Conservation (phyloP, 2,329 filamentous ascomycete genomes). For the Monosporascus ibericus region DNA sequence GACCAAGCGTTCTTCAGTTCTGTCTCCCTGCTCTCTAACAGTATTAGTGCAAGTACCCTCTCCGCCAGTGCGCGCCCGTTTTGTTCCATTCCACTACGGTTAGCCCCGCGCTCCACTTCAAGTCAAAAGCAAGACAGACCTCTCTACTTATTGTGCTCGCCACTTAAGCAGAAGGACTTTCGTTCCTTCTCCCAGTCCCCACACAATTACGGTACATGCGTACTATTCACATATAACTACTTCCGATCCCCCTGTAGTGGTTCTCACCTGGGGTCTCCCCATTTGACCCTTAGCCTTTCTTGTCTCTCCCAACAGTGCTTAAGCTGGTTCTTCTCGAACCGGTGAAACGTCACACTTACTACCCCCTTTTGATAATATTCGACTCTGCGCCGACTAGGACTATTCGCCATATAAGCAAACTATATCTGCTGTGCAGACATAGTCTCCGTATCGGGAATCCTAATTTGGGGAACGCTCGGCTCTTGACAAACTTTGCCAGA, state of each 20-base stretch:
- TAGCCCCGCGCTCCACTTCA: constrained; percentile 8
- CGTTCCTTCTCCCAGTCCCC: not conserved
- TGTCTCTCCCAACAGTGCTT: not conserved
- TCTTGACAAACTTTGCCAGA: not conserved
- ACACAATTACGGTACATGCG: not conserved
- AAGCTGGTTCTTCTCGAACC: not conserved
- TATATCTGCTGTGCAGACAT: not conserved
- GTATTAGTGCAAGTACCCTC: not conserved
- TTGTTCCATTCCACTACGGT: constrained; percentile 1
- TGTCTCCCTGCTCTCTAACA: not conserved
- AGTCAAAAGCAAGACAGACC: not conserved
- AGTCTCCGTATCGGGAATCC: not conserved
- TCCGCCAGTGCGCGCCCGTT: constrained; percentile 3
- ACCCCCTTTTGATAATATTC: no score
- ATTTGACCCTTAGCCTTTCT: not conserved
- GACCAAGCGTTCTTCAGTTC: constrained; percentile 3
- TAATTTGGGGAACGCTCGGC: not conserved
- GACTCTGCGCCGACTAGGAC: not conserved
- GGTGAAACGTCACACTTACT: no score
- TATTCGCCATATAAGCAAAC: not conserved
- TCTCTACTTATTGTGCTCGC: not conserved
- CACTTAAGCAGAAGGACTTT: no score
- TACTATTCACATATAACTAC: not conserved
- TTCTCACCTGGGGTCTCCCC: not conserved
- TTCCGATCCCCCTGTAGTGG: not conserved